A percentile compares a stretch with the other conserved stretches of the same genome.
These are phyloP conservation scores for Ustilago vetiveriae DNA, from an alignment of 1,284 basidiomycete genomes.

Conservation along the genomic window DNA sequence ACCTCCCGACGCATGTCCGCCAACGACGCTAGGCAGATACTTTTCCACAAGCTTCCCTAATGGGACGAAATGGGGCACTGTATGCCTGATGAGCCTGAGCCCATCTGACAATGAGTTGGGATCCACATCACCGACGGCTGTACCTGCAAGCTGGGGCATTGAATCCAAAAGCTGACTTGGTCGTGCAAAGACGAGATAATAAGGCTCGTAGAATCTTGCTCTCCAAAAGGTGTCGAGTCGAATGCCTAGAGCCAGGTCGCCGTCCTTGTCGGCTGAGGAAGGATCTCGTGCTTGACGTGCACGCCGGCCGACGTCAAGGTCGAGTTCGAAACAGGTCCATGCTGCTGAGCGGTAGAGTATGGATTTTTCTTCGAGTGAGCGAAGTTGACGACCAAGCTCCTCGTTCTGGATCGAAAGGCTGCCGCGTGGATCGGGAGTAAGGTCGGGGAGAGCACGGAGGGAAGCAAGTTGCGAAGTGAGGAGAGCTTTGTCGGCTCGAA, in stretches of 20 bases:
- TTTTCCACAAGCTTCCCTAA: conserved; percentile 39
- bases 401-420: conserved; percentile 19
- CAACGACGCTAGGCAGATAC: conserved; percentile 35
- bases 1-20: conserved; percentile 21
- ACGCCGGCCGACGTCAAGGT: conserved; percentile 51
- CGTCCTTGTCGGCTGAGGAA: conserved; percentile 24
- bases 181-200: conserved; percentile 50
- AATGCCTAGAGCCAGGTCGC: conserved; percentile 46
- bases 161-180: conserved; percentile 39
- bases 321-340: conserved; percentile 55
- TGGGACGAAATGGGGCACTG: conserved; percentile 55
- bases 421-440: background rate
- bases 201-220: conserved; percentile 51
- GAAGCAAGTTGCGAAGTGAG: conserved; percentile 36
- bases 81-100: conserved; percentile 47
- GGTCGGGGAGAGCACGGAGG: conserved; percentile 22
- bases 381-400: conserved; percentile 25
- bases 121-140: conserved; percentile 23
- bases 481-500: conserved; percentile 37
- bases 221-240: conserved; percentile 51
- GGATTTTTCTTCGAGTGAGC: conserved; percentile 41
- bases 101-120: conserved; percentile 14
- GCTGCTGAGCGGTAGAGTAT: conserved; percentile 46
- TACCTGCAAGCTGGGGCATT: conserved; percentile 19
- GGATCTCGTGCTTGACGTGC: conserved; percentile 27